These are phyloP conservation scores for Aschersonia sp. DNA, from an alignment of 2,329 filamentous ascomycete genomes.

Conservation along the genomic window DNA sequence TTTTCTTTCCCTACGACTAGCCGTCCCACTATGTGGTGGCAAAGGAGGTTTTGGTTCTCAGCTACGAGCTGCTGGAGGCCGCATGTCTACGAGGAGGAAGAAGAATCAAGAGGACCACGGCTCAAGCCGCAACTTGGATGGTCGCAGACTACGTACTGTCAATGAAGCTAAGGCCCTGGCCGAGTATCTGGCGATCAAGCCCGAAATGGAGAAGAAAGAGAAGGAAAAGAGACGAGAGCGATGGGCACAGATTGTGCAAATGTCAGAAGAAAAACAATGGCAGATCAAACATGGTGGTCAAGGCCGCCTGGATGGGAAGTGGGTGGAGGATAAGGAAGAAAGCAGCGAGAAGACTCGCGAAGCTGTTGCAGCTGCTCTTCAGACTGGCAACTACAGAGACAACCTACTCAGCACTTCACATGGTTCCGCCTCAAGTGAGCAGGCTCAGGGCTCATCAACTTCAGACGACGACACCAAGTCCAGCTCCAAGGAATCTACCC, in stretches of 20 bases:
- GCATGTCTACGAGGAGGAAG: constrained; percentile 94
- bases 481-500: constrained; percentile 34
- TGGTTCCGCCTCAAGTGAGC: constrained; percentile 26
- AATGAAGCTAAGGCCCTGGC: constrained; percentile 91
- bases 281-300: constrained; percentile 64
- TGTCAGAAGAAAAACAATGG: constrained; percentile 68
- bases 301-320: constrained; percentile 70
- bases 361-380: constrained; percentile 58
- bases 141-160: constrained; percentile 76
- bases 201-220: constrained; percentile 91
- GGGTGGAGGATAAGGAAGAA: constrained; percentile 92
- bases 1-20: constrained; percentile 72
- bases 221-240: constrained; percentile 72
- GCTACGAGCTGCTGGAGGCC: constrained; percentile 86
- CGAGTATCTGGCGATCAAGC: constrained; percentile 88
- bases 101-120: constrained; percentile 73
- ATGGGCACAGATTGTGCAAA: constrained; percentile 80
- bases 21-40: constrained; percentile 69
- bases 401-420: constrained; percentile 39
- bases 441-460: constrained; percentile 11
- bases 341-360: constrained; percentile 69
- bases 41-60: constrained; percentile 98
- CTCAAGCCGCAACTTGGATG: constrained; percentile 87
- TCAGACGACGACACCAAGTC: constrained; percentile 23
- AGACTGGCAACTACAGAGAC: constrained; percentile 47